Base-by-base conservation (phyloP, 1,284 basidiomycete genomes). In the Cutaneotrichosporon dermatis region DNA sequence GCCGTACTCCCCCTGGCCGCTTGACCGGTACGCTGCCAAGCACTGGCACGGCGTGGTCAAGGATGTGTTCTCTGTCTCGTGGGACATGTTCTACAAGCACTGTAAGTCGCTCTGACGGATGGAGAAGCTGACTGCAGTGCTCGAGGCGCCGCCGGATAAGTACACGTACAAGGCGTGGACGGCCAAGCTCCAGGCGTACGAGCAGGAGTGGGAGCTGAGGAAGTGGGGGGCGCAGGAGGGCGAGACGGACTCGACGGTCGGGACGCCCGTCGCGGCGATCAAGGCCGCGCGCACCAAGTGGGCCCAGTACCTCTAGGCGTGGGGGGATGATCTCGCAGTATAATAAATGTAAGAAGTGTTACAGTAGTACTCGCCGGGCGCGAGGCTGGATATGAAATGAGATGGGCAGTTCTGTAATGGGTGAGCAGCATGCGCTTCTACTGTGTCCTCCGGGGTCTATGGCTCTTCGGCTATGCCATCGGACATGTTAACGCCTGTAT, bases 41-140 rank as follows among this genome's bases (percentile, higher is more conserved):
- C 78, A 80, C 63, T 81, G 80, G 80, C 75, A 75, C 2, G 80
- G 81, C 1, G 70, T 81, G 51, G 74, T 82, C 42, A 67, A 71
- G 4, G 68, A 69, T 4, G 82, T 82, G 66, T 81, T 81, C 63
- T 61, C 55, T 1, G 39, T 53, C 43, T 69, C 79, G 1, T 81
- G 81, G 80, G 62, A 65, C 57, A 66, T 73, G 42, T 81, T 81
- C 4, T 50, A 51, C 41, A 50, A 51, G 42, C 35, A 13, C 10
- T 12, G 41, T 42, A n/a, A 42, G 41, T 42, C 25, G 25, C 25
- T 25, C 25, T 25, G 25, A 25, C 25, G 25, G 25, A 25, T 25
- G 25, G 25, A 25, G 25, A 25, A 25, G 41, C 41, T 42, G 41
- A 42, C 41, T 25, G 41, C 41, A 42, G 11, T 57, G 16, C 34